Evolutionary conservation across 73 alveolate species (phyloP), one percentile per base, ranked within the genome.

Genomic region (Stentor coeruleus): DNA sequence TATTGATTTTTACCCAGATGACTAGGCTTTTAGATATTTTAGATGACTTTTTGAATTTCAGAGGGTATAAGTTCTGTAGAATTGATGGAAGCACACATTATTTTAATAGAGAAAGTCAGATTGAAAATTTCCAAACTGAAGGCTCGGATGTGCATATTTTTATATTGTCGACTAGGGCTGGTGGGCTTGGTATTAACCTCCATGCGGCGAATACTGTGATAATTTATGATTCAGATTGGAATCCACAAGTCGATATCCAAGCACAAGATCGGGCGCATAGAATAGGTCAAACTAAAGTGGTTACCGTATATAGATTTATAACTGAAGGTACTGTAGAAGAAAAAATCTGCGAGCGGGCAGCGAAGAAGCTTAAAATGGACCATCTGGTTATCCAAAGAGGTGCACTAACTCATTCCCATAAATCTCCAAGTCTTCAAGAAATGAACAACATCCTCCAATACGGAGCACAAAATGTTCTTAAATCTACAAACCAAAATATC

Each of bases 201-300:
- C 97, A 96, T 95, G 89, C 99, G 26, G 99, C 99, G 3, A 97
- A 98, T 87, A 97, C 98, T 49, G 99, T 98, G 59, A 91, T 98
- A 40, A 91, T 98, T 60, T 98, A 95, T 88, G 99, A 98, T 77
- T 88, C 98, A 60, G 99, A 98, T 89, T 98, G 99, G 98, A 98
- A 98, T 85, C 99, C 99, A 3, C 95, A 96, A 81, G 96, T 97
- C 15, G 99, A 98, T 82, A 91, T 95, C 84, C 95, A 98, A 83
- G 99, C 99, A 38, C 96, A 96, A 97, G 99, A 98, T 84, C 91
- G 99, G 76, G 99, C 99, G 20, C 99, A 98, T 85, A 89, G 99
- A 86, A 98, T 98, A 75, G 99, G 99, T 30, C 98, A 98, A 85
- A 94, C 94, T 82, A 97, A 92, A 77, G 89, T 93, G 58, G 99